These are phyloP conservation scores for Ganoderma leucocontextum DNA, from an alignment of 1,284 basidiomycete species.

Conservation along the genomic window DNA sequence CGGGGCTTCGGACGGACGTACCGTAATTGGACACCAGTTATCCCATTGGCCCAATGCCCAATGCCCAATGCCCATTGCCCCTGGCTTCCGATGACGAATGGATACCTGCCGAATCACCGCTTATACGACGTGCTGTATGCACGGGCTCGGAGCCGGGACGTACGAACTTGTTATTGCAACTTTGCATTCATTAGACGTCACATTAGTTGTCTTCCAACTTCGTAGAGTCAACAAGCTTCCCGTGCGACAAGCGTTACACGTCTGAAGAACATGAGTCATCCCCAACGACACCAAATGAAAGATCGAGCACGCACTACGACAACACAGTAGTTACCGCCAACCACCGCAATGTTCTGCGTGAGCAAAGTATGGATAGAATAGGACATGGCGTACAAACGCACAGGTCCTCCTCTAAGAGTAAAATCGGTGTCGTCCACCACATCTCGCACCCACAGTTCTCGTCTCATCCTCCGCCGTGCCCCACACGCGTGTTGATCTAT, in stretches of 20 bases:
- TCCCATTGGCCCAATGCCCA: neutral
- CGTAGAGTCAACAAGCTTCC: neutral
- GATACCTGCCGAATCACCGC: neutral
- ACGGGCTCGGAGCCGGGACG: neutral
- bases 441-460: slow-evolving; percentile 5
- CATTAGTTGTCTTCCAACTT: neutral
- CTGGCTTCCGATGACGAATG: neutral
- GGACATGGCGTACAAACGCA: neutral
- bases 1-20: neutral
- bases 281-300: neutral
- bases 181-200: slow-evolving; percentile 9
- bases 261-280: neutral
- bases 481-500: neutral
- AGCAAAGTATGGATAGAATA: neutral
- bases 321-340: too few species aligned
- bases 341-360: neutral
- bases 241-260: neutral
- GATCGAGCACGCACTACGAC: neutral
- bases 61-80: neutral
- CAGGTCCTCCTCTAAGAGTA: neutral
- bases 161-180: slow-evolving; percentile 1
- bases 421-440: neutral
- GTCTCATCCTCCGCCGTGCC: neutral
- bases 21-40: neutral
- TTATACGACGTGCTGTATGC: neutral